Evolutionary conservation across 306 rosid genomes (phyloP).

Genomic region (Fragaria vesca): DNA sequence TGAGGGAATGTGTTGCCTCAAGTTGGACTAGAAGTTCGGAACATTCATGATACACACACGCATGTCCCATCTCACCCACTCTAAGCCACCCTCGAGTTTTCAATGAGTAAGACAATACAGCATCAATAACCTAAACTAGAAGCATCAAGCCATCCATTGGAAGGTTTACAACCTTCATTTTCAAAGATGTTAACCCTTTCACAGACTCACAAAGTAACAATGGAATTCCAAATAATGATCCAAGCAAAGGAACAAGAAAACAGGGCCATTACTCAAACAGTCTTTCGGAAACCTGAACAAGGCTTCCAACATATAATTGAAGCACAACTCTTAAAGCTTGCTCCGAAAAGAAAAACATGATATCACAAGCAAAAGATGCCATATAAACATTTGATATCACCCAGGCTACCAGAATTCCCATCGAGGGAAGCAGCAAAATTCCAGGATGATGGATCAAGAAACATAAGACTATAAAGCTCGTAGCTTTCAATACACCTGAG

Average conservation of each 20-base stretch:
- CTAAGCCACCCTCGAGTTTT: background rate
- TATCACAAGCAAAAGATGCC: background rate
- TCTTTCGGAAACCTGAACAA: background rate
- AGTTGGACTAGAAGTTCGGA: too few relatives aligned
- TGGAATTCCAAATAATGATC: background rate
- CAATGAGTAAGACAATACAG: background rate
- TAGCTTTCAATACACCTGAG: background rate
- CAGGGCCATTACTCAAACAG: background rate
- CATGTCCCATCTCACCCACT: background rate
- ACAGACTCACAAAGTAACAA: background rate
- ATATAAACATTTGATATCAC: background rate
- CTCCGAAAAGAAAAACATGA: background rate
- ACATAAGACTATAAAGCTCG: background rate
- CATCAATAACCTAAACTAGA: background rate
- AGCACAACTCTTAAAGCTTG: background rate
- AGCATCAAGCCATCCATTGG: background rate
- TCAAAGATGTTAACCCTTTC: background rate
- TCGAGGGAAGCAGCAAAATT: background rate
- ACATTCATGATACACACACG: background rate
- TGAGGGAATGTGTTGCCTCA: too few relatives aligned
- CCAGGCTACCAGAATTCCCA: background rate
- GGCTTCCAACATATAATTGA: background rate
- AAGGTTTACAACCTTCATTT: background rate
- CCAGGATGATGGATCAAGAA: background rate
- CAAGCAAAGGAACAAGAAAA: background rate